A percentile compares a stretch with the other conserved stretches of the same genome.
phyloP scores from a whole-genome alignment of 768 basidiomycete genomes.

The Leccinum aurantiacum region DNA sequence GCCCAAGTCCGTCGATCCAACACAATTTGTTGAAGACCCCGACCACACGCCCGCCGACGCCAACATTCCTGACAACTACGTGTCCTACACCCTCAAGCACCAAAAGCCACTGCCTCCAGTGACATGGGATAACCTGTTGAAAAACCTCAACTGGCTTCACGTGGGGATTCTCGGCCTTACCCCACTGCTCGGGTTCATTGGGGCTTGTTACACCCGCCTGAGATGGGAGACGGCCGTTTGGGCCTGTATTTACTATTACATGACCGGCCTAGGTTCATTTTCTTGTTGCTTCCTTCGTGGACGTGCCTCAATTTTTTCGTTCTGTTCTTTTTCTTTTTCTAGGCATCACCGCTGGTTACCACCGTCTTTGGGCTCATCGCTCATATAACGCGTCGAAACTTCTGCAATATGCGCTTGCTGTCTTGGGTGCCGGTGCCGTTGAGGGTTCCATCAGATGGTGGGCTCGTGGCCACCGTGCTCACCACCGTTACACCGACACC shows the following conservation, averaged over 20 bases:
- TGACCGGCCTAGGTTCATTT: conserved; percentile 77
- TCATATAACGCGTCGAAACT: conserved; percentile 89
- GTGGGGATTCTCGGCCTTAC: conserved; percentile 70
- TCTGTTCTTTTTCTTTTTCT: conserved; percentile 35
- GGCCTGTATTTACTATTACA: conserved; percentile 66
- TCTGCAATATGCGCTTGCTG: conserved; percentile 81
- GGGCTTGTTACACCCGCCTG: conserved; percentile 62
- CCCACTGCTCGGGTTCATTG: conserved; percentile 73
- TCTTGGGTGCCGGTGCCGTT: conserved; percentile 88
- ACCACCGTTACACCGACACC: conserved; percentile 96
- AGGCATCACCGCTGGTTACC: conserved; percentile 94
- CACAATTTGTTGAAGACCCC: conserved; percentile 26
- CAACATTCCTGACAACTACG: conserved; percentile 81
- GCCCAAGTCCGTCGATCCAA: conserved; percentile 1
- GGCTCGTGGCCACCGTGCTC: conserved; percentile 96
- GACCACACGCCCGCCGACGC: conserved; percentile 45
- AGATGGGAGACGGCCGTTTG: conserved; percentile 75
- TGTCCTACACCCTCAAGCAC: conserved; percentile 68
- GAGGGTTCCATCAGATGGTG: conserved; percentile 99
- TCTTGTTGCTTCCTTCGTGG: background rate
- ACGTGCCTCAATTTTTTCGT: background rate
- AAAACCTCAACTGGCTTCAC: conserved; percentile 77
- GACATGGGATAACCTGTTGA: conserved; percentile 53
- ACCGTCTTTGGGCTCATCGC: conserved; percentile 96
- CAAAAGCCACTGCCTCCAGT: conserved; percentile 69